Conservation (phyloP, 495 filamentous ascomycete species). For the Penicillium salamii region DNA sequence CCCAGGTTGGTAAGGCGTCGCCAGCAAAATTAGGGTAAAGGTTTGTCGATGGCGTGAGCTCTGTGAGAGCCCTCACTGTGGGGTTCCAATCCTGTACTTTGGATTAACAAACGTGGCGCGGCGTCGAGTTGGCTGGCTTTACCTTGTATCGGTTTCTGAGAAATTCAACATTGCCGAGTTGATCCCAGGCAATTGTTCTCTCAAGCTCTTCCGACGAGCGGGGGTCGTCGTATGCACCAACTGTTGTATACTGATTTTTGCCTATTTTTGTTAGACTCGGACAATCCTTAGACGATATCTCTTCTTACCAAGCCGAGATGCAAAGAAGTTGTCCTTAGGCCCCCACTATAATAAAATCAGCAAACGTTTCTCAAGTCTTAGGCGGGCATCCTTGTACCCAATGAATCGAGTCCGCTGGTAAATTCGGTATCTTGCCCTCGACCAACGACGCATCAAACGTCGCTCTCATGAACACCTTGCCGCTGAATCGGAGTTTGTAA, state of each 20-base stretch:
- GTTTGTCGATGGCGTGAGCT: slow-evolving; percentile 40
- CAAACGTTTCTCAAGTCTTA: not conserved
- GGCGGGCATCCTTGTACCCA: slow-evolving; percentile 26
- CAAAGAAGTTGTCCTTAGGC: slow-evolving; percentile 46
- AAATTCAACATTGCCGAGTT: slow-evolving; percentile 34
- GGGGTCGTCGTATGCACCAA: slow-evolving; percentile 45
- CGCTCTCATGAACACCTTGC: slow-evolving; percentile 45
- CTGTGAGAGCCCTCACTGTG: slow-evolving; percentile 35
- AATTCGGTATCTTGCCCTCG: slow-evolving; percentile 32
- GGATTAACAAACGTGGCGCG: not conserved
- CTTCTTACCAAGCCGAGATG: slow-evolving; percentile 39
- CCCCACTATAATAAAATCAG: slow-evolving; percentile 32
- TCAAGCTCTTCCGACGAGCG: slow-evolving; percentile 32
- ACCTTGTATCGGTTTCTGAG: slow-evolving; percentile 36
- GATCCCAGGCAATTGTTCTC: slow-evolving; percentile 38
- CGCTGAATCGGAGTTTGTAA: slow-evolving; percentile 40
- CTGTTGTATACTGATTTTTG: slow-evolving; percentile 42
- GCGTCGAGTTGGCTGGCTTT: not conserved
- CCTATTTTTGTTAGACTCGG: slow-evolving; percentile 19
- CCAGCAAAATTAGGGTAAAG: slow-evolving; percentile 46
- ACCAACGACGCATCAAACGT: slow-evolving; percentile 42
- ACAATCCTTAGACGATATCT: not conserved
- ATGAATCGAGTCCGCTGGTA: slow-evolving; percentile 45
- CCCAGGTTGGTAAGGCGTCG: slow-evolving; percentile 39
- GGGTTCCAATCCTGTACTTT: slow-evolving; percentile 42